A percentile compares a stretch with the other conserved stretches of the same genome.
Conservation (phyloP, 495 filamentous ascomycete species). For the Chaetomium cochliodes region DNA sequence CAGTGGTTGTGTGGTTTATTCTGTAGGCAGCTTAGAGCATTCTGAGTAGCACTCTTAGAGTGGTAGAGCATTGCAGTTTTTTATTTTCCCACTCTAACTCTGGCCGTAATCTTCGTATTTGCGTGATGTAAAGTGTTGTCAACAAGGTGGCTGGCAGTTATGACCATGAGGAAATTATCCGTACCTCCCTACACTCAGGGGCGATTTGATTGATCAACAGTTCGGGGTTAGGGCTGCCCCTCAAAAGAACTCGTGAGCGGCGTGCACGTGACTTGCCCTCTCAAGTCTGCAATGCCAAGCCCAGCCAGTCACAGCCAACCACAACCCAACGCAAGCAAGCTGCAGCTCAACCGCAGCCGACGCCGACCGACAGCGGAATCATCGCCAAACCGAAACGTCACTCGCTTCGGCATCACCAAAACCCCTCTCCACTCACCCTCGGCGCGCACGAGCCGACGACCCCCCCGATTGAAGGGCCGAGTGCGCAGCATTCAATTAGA, state of each 20-base stretch:
- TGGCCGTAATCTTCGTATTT: neutral
- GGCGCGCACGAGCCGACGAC: neutral
- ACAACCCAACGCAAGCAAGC: neutral
- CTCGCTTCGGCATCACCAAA: conserved; percentile 8
- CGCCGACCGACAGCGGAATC: conserved; percentile 5
- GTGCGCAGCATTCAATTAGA: neutral
- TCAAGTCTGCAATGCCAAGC: neutral
- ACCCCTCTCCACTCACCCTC: neutral
- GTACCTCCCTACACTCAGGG: too few species aligned
- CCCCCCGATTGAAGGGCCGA: neutral
- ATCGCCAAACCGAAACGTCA: conserved; percentile 8
- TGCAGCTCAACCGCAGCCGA: conserved; percentile 11
- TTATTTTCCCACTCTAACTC: neutral
- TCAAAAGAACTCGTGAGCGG: too few species aligned
- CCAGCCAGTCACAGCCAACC: conserved; percentile 9
- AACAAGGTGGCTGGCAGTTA: neutral
- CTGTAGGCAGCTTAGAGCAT: neutral
- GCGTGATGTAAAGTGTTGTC: neutral
- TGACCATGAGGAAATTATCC: too few species aligned
- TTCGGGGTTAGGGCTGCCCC: neutral
- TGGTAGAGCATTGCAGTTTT: neutral
- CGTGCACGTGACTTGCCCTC: neutral
- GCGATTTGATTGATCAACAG: neutral
- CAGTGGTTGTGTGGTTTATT: too few species aligned
- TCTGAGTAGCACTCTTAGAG: neutral